Percentiles rank a stretch among this genome's conserved stretches.
phyloP scores from a whole-genome alignment of 768 basidiomycete species.

The Russula dissimulans region DNA sequence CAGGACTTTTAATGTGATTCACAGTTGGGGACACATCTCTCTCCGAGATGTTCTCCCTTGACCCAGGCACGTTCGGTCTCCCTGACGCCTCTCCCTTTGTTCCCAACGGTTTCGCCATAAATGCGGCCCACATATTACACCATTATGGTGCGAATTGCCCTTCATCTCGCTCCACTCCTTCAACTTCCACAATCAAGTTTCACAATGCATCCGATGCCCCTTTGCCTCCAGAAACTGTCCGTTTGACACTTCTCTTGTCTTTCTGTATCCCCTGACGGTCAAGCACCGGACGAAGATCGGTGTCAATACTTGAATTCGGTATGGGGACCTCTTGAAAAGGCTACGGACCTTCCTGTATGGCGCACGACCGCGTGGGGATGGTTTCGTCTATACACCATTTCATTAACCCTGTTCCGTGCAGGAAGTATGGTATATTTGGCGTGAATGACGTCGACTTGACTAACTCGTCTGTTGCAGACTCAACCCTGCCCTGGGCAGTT shows the following conservation, averaged over 20 bases:
- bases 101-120: slow-evolving; percentile 39
- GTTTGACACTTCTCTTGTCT: neutral
- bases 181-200: slow-evolving; percentile 22
- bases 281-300: slow-evolving; percentile 32
- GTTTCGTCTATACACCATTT: neutral
- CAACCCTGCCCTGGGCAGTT: slow-evolving; percentile 17
- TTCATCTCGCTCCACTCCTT: too few relatives aligned
- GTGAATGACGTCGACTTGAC: slow-evolving; percentile 18
- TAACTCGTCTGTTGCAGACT: neutral
- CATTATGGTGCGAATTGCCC: slow-evolving; percentile 38
- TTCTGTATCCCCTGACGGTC: neutral
- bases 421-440: slow-evolving; percentile 30
- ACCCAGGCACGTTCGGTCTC: slow-evolving; percentile 38
- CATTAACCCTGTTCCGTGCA: neutral
- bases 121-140: slow-evolving; percentile 35
- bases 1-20: slow-evolving; percentile 35
- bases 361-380: slow-evolving; percentile 37
- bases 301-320: slow-evolving; percentile 36
- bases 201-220: slow-evolving; percentile 30
- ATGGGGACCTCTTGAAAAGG: slow-evolving; percentile 37
- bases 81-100: slow-evolving; percentile 37
- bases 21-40: slow-evolving; percentile 42
- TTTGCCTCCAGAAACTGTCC: slow-evolving; percentile 36
- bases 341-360: slow-evolving; percentile 39
- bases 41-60: slow-evolving; percentile 42